Conservation (phyloP, 805 yeast species). For the Middelhovenomyces tepae region DNA sequence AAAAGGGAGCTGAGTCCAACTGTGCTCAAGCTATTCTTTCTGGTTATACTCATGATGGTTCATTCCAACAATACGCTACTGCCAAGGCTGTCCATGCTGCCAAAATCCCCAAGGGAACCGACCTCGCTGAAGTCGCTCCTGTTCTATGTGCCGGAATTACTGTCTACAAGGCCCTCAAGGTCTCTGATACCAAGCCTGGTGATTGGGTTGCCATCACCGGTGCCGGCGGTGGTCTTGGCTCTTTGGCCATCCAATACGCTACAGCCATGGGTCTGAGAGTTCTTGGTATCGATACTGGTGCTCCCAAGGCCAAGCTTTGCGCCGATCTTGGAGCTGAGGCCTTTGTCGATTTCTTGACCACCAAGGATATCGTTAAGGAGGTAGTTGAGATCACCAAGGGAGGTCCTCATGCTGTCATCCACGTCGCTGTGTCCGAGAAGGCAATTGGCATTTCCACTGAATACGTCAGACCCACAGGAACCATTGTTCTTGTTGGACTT, state of each 20-base stretch:
- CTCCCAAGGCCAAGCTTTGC: conserved; percentile 46
- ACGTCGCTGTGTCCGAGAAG: conserved; percentile 50
- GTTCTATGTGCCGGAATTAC: conserved; percentile 88
- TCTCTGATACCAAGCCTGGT: conserved; percentile 60
- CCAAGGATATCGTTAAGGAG: conserved; percentile 40
- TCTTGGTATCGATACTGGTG: conserved; percentile 65
- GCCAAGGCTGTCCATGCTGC: conserved; percentile 88
- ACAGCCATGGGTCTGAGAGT: conserved; percentile 70
- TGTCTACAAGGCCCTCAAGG: conserved; percentile 82
- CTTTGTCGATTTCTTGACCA: conserved; percentile 49
- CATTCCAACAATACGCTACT: conserved; percentile 85
- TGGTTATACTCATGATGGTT: conserved; percentile 85
- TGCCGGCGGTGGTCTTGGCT: conserved; percentile 75
- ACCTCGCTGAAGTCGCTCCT: conserved; percentile 70
- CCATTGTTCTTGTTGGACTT: conserved; percentile 52
- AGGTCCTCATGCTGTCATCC: conserved; percentile 64
- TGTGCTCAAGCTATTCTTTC: conserved; percentile 64
- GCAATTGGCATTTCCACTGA: conserved; percentile 48
- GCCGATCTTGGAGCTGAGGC: conserved; percentile 57
- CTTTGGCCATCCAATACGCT: conserved; percentile 67
- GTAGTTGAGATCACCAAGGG: conserved; percentile 42
- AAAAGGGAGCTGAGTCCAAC: conserved; percentile 55
- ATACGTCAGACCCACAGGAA: conserved; percentile 43
- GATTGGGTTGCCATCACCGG: conserved; percentile 73
- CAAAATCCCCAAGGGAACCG: conserved; percentile 61